phyloP scores from a whole-genome alignment of 768 basidiomycete species.

The Tephrocybe sp. region DNA sequence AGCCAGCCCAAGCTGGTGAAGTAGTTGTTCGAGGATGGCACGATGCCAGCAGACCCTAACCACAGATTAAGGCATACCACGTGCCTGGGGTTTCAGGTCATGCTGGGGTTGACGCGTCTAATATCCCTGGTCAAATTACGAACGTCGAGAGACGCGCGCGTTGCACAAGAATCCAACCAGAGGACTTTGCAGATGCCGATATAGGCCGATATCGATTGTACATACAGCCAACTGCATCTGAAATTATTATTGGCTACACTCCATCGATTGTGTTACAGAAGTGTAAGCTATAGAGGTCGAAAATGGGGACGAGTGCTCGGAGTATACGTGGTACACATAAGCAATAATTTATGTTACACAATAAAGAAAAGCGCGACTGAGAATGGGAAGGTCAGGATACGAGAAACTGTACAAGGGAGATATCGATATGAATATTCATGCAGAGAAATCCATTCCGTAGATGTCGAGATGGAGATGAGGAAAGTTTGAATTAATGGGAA shows the following conservation, averaged over 20 bases:
- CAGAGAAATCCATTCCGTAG: constrained; percentile 6
- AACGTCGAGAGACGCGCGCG: no score
- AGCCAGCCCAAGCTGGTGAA: background rate
- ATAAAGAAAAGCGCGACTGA: constrained; percentile 16
- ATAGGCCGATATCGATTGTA: background rate
- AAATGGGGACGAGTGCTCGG: constrained; percentile 14
- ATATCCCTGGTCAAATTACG: no score
- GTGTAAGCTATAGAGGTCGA: constrained; percentile 19
- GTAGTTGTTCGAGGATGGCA: background rate
- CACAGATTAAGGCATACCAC: constrained; percentile 29
- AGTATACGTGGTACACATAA: constrained; percentile 14
- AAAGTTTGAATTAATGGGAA: constrained; percentile 12
- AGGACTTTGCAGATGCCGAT: background rate
- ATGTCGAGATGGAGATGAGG: constrained; percentile 11
- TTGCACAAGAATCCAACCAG: no score
- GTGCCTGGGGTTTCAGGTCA: constrained; percentile 14
- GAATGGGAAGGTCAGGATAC: constrained; percentile 2
- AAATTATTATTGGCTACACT: constrained; percentile 14
- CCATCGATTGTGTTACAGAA: constrained; percentile 19
- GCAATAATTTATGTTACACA: constrained; percentile 44
- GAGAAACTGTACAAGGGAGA: constrained; percentile 9
- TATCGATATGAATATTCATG: background rate
- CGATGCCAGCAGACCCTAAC: constrained; percentile 32
- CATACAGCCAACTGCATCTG: background rate
- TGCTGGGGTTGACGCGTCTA: background rate